Evolutionary conservation across 352 stramenopile genomes (phyloP).

Genomic region (Pythium rishiriense): DNA sequence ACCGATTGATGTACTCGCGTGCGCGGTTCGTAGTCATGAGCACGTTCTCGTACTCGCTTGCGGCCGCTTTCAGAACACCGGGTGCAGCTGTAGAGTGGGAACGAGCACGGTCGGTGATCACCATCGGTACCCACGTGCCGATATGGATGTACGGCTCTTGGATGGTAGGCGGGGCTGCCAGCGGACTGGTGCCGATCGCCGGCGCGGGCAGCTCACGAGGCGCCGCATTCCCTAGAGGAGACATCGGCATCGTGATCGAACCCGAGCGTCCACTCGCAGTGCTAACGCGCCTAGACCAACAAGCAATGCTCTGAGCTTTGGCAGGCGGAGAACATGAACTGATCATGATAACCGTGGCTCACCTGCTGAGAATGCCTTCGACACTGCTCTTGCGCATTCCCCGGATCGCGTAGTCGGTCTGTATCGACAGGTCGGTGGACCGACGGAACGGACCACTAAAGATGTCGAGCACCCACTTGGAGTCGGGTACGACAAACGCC

Average conservation of each 20-base stretch:
- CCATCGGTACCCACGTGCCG: slow-evolving; percentile 67
- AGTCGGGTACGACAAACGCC: slow-evolving; percentile 36
- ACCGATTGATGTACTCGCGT: slow-evolving; percentile 65
- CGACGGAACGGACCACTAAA: slow-evolving; percentile 58
- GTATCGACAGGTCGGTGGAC: slow-evolving; percentile 49
- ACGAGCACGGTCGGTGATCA: slow-evolving; percentile 46
- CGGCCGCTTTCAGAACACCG: slow-evolving; percentile 35
- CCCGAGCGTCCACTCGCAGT: slow-evolving; percentile 5
- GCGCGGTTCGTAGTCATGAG: slow-evolving; percentile 64
- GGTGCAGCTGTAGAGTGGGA: slow-evolving; percentile 14
- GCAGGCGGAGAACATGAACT: no score
- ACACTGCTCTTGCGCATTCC: slow-evolving; percentile 42
- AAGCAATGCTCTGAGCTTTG: neutral
- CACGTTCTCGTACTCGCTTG: slow-evolving; percentile 62
- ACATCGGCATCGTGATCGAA: slow-evolving; percentile 16
- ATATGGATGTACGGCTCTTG: slow-evolving; percentile 80
- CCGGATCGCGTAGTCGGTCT: slow-evolving; percentile 59
- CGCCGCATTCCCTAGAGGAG: slow-evolving; percentile 24
- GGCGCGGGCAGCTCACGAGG: neutral
- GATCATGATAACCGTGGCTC: no score
- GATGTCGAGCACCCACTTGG: slow-evolving; percentile 80
- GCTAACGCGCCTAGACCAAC: slow-evolving; percentile 9
- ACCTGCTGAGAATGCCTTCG: slow-evolving; percentile 23
- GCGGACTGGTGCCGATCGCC: neutral
- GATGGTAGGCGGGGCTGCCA: slow-evolving; percentile 22